Evolutionary conservation across 441 rosid genomes (phyloP).

Genomic region (Geranium incanum): DNA sequence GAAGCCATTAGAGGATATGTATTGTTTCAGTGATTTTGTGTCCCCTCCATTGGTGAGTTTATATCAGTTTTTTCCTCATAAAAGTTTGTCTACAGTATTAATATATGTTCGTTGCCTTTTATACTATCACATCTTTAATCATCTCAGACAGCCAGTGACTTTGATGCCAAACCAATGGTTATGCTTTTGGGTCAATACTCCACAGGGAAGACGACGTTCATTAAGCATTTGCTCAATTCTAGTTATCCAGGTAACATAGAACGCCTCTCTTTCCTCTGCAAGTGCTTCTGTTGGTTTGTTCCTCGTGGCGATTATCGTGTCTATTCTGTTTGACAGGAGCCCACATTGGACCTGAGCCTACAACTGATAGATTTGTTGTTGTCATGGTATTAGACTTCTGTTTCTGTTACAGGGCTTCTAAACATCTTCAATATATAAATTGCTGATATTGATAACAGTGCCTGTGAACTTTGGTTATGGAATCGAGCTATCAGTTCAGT

Average conservation of each 20-base stretch:
- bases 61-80: conserved; percentile 4
- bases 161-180: conserved; percentile 98
- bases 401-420: not conserved
- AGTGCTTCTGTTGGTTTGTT: conserved; percentile 13
- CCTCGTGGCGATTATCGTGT: not conserved
- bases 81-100: not conserved
- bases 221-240: conserved; percentile 76
- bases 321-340: conserved; percentile 38
- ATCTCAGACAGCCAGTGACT: conserved; percentile 77
- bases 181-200: conserved; percentile 97
- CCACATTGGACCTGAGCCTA: conserved; percentile 76
- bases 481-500: too few species aligned
- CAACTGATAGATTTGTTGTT: conserved; percentile 69
- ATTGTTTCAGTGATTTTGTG: conserved; percentile 79
- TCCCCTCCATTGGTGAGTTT: conserved; percentile 66
- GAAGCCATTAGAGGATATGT: conserved; percentile 81
- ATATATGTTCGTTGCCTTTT: not conserved
- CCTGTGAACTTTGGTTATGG: too few species aligned
- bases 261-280: not conserved
- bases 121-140: conserved; percentile 9
- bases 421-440: too few species aligned
- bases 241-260: conserved; percentile 68
- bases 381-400: conserved; percentile 43
- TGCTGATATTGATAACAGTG: too few species aligned
- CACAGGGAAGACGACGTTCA: conserved; percentile 94